These are phyloP conservation scores for Ploettnerulaceae sp. DNA, from an alignment of 2,329 filamentous ascomycete genomes.

Conservation along the genomic window DNA sequence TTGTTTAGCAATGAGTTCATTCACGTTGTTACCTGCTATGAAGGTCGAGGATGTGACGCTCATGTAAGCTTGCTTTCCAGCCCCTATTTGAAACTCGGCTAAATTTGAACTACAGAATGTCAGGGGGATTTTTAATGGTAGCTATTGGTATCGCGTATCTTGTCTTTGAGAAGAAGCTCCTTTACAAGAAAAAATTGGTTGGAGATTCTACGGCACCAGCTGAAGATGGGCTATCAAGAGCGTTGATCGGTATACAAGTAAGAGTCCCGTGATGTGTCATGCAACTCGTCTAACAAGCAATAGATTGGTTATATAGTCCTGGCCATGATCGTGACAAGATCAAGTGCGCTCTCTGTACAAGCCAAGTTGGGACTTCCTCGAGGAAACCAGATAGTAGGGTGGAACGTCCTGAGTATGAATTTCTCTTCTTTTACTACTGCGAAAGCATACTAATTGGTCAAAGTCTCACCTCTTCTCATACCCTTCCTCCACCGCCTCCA, in stretches of 20 bases:
- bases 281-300: constrained; percentile 29
- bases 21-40: constrained; percentile 81
- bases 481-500: constrained; percentile 77
- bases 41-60: constrained; percentile 73
- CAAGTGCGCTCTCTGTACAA: constrained; percentile 79
- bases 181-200: constrained; percentile 24
- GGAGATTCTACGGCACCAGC: constrained; percentile 25
- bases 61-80: constrained; percentile 54
- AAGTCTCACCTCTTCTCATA: constrained; percentile 69
- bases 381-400: constrained; percentile 84
- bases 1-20: constrained; percentile 80
- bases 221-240: constrained; percentile 49
- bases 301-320: constrained; percentile 69
- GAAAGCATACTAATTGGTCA: constrained; percentile 3
- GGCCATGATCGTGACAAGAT: constrained; percentile 80
- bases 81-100: background rate
- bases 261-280: constrained; percentile 19
- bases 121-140: constrained; percentile 76
- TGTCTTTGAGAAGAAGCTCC: constrained; percentile 60
- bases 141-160: constrained; percentile 73
- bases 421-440: constrained; percentile 15
- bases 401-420: constrained; percentile 65
- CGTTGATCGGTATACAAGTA: constrained; percentile 63
- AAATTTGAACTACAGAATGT: constrained; percentile 46
- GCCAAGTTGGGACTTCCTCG: constrained; percentile 78